Percentiles rank a stretch among this genome's conserved stretches.
Conservation (phyloP, 179 eudicot species). For the Pouteria campechiana region DNA sequence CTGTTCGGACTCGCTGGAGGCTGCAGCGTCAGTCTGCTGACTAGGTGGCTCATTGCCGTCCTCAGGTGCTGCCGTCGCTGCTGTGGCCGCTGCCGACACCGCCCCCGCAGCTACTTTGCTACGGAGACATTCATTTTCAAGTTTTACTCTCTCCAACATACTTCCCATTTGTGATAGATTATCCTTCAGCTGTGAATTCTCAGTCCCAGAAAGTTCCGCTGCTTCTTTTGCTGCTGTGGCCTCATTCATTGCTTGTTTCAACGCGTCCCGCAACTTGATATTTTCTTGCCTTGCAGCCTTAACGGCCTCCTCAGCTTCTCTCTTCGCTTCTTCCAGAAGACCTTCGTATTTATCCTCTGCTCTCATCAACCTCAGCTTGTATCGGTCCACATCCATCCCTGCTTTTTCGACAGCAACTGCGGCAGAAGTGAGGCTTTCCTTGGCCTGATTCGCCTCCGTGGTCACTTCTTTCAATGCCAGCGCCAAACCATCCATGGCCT, state of each 20-base stretch:
- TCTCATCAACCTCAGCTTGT: constrained; percentile 23
- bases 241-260: constrained; percentile 76
- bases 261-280: constrained; percentile 60
- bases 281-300: constrained; percentile 52
- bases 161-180: constrained; percentile 44
- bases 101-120: constrained; percentile 42
- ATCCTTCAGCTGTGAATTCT: constrained; percentile 56
- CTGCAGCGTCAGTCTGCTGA: constrained; percentile 22
- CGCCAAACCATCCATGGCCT: constrained; percentile 87
- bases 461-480: constrained; percentile 73
- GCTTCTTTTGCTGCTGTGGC: constrained; percentile 78
- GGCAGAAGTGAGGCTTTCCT: constrained; percentile 32
- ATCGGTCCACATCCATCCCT: constrained; percentile 32
- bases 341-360: constrained; percentile 28
- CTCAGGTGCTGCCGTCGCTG: constrained; percentile 19
- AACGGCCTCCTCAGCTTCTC: constrained; percentile 30
- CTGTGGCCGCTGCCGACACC: constrained; percentile 25
- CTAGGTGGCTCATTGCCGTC: constrained; percentile 19
- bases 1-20: constrained; percentile 2
- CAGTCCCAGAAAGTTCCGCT: constrained; percentile 50
- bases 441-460: constrained; percentile 36
- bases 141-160: constrained; percentile 33
- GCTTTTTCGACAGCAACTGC: constrained; percentile 28
- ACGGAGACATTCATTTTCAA: constrained; percentile 59
- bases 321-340: constrained; percentile 30